Evolutionary conservation across 352 stramenopile species (phyloP).

Genomic region (Globisporangium okanoganense): DNA sequence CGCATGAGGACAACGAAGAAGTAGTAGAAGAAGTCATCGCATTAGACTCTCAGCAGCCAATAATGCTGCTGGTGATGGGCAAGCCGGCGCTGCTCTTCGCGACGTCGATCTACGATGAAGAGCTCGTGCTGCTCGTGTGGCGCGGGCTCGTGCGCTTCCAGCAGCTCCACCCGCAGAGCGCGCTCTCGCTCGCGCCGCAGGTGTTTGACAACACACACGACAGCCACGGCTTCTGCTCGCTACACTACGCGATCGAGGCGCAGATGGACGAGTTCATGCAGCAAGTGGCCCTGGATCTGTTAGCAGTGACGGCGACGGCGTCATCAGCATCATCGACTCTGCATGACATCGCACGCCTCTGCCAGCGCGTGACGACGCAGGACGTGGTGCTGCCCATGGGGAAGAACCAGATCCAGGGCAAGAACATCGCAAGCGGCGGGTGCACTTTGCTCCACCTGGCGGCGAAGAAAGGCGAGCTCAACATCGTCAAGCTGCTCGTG

Average conservation of each 20-base stretch:
- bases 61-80: constrained; percentile 63
- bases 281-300: constrained; percentile 23
- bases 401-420: constrained; percentile 54
- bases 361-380: constrained; percentile 34
- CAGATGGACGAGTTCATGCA: constrained; percentile 60
- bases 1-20: constrained; percentile 8
- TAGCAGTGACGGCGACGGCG: constrained; percentile 1
- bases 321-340: background rate
- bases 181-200: constrained; percentile 49
- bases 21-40: constrained; percentile 11
- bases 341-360: constrained; percentile 11
- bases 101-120: constrained; percentile 83
- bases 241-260: constrained; percentile 77
- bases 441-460: constrained; percentile 68
- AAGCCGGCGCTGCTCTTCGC: constrained; percentile 78
- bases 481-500: constrained; percentile 45
- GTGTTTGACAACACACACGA: constrained; percentile 69
- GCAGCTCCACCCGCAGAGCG: constrained; percentile 18
- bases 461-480: constrained; percentile 52
- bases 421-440: constrained; percentile 68
- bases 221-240: constrained; percentile 56
- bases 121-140: constrained; percentile 65
- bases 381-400: constrained; percentile 68
- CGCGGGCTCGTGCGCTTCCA: constrained; percentile 48
- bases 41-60: background rate